These are phyloP conservation scores for Curvularia verruculosa DNA, from an alignment of 2,329 filamentous ascomycete genomes.

Conservation along the genomic window DNA sequence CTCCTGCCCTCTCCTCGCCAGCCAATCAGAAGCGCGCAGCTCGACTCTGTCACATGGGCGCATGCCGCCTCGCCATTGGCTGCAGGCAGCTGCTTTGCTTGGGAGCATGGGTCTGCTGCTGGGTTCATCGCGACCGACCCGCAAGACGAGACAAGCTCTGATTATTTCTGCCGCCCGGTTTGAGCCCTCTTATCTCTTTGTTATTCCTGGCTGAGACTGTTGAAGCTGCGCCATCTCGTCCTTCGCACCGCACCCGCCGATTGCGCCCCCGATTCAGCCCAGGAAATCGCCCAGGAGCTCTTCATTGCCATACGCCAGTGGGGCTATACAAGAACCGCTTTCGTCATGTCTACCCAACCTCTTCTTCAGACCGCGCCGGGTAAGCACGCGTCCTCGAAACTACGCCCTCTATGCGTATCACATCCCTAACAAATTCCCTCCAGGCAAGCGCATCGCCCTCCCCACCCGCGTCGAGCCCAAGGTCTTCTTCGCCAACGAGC, in stretches of 20 bases:
- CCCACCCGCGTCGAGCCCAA: constrained; percentile 98
- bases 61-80: constrained; percentile 12
- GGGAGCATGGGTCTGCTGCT: constrained; percentile 1
- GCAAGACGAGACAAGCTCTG: constrained; percentile 8
- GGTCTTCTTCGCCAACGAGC: constrained; percentile 99
- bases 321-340: constrained; percentile 12
- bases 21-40: constrained; percentile 1
- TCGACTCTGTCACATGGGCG: background rate
- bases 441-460: constrained; percentile 97
- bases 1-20: background rate
- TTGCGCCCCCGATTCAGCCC: constrained; percentile 11
- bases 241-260: constrained; percentile 7
- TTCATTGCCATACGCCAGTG: constrained; percentile 18
- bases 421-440: constrained; percentile 8
- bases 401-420: background rate
- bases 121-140: constrained; percentile 8
- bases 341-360: constrained; percentile 90
- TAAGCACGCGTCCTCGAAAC: constrained; percentile 52
- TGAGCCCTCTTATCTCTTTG: background rate
- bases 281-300: constrained; percentile 11
- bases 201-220: constrained; percentile 1
- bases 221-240: constrained; percentile 15
- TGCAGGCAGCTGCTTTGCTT: background rate
- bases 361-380: constrained; percentile 93
- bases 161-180: constrained; percentile 9